Conservation (phyloP, 768 basidiomycete genomes). For the Leucosporidium creatinivorum region DNA sequence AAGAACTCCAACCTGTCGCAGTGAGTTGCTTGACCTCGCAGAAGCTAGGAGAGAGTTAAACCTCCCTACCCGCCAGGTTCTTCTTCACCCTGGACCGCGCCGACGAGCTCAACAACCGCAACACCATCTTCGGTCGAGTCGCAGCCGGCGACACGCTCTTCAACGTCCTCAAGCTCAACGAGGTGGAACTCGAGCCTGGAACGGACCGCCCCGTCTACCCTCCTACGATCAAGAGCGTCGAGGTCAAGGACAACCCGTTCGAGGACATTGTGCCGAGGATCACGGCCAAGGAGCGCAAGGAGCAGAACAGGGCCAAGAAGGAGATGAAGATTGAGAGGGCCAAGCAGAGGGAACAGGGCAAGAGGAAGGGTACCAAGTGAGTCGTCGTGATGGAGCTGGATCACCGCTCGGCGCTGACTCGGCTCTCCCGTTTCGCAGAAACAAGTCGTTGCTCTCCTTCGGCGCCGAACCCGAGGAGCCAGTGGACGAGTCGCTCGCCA, state of each 20-base stretch:
- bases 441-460: slow-evolving; percentile 83
- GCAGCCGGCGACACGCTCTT: slow-evolving; percentile 49
- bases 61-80: slow-evolving; percentile 16
- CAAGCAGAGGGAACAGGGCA: slow-evolving; percentile 52
- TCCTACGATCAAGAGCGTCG: slow-evolving; percentile 77
- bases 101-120: slow-evolving; percentile 77
- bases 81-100: slow-evolving; percentile 78
- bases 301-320: slow-evolving; percentile 71
- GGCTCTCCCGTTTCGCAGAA: slow-evolving; percentile 48
- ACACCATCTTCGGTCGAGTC: slow-evolving; percentile 83
- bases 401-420: neutral
- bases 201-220: slow-evolving; percentile 75
- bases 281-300: slow-evolving; percentile 70
- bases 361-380: slow-evolving; percentile 81
- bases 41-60: neutral
- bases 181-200: slow-evolving; percentile 57
- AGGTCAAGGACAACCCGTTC: slow-evolving; percentile 88
- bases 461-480: slow-evolving; percentile 58
- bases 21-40: slow-evolving; percentile 46
- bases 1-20: slow-evolving; percentile 90
- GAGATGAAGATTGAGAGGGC: slow-evolving; percentile 69
- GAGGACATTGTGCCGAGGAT: slow-evolving; percentile 92
- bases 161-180: slow-evolving; percentile 52
- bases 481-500: slow-evolving; percentile 29
- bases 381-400: slow-evolving; percentile 33